Percentiles rank a stretch among this genome's conserved stretches.
These are phyloP conservation scores for Alternaria consortialis DNA, from an alignment of 2,329 filamentous ascomycete species.

Conservation along the genomic window DNA sequence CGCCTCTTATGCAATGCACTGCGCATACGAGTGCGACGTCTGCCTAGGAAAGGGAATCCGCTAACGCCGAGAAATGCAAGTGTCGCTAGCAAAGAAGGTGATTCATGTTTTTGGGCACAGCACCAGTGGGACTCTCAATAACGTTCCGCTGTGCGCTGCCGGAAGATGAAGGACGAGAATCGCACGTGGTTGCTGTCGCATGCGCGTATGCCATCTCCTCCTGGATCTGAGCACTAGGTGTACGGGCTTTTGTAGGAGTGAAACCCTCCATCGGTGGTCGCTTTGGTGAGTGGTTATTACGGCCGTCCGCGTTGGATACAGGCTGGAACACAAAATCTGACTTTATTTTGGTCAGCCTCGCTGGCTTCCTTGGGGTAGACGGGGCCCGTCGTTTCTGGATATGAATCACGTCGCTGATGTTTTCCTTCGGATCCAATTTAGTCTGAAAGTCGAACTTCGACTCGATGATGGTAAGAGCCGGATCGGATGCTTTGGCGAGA, in stretches of 20 bases:
- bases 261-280: slow-evolving; percentile 42
- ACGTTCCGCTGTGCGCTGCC: slow-evolving; percentile 34
- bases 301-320: slow-evolving; percentile 40
- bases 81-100: slow-evolving; percentile 29
- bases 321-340: slow-evolving; percentile 33
- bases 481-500: slow-evolving; percentile 15
- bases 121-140: slow-evolving; percentile 32
- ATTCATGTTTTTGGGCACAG: slow-evolving; percentile 35
- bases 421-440: slow-evolving; percentile 23
- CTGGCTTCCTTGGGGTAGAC: slow-evolving; percentile 27
- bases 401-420: slow-evolving; percentile 21
- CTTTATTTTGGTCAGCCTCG: slow-evolving; percentile 38
- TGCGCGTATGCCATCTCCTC: slow-evolving; percentile 28
- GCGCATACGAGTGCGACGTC: slow-evolving; percentile 7
- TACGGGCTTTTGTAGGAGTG: slow-evolving; percentile 41
- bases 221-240: slow-evolving; percentile 39
- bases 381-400: slow-evolving; percentile 25
- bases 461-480: slow-evolving; percentile 13
- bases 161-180: slow-evolving; percentile 38
- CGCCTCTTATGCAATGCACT: slow-evolving; percentile 32
- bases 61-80: slow-evolving; percentile 39
- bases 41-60: slow-evolving; percentile 8
- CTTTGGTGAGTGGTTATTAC: slow-evolving; percentile 44
- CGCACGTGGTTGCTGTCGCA: slow-evolving; percentile 21
- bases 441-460: slow-evolving; percentile 17